Conservation (phyloP, 768 basidiomycete genomes). For the Tricholoma saponaceum region DNA sequence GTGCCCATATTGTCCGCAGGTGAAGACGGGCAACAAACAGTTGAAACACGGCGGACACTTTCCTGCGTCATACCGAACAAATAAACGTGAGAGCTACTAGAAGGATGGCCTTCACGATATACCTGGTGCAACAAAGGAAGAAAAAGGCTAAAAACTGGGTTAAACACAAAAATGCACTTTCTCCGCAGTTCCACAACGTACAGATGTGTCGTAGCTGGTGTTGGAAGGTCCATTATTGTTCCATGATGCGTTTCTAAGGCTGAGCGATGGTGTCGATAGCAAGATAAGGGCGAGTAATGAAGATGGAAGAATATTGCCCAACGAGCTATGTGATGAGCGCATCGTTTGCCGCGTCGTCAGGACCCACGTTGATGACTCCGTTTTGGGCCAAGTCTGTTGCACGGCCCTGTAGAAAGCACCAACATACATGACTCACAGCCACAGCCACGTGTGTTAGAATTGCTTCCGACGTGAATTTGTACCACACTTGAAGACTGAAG, state of each 20-base stretch:
- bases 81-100: neutral
- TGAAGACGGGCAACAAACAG: slow-evolving; percentile 87
- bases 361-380: too few species aligned
- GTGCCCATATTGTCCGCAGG: slow-evolving; percentile 86
- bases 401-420: too few species aligned
- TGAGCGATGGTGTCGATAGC: neutral
- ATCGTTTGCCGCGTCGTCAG: too few species aligned
- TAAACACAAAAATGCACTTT: slow-evolving; percentile 1
- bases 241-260: slow-evolving; percentile 10
- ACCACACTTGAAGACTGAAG: too few species aligned
- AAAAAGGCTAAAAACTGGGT: slow-evolving; percentile 11
- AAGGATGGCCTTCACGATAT: neutral
- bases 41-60: slow-evolving; percentile 93
- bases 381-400: too few species aligned
- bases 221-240: slow-evolving; percentile 6
- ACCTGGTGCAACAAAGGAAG: slow-evolving; percentile 20
- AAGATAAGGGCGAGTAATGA: slow-evolving; percentile 5
- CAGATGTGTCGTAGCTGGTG: slow-evolving; percentile 15
- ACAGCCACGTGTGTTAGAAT: too few species aligned
- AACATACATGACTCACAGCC: too few species aligned
- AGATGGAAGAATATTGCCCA: neutral
- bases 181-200: neutral
- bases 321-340: slow-evolving; percentile 6
- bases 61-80: slow-evolving; percentile 24
- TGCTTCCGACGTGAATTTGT: too few species aligned